Percentiles rank a stretch among this genome's conserved stretches.
Evolutionary conservation across 2,329 filamentous ascomycete species (phyloP).

Genomic region (Dactylonectria estremocensis): DNA sequence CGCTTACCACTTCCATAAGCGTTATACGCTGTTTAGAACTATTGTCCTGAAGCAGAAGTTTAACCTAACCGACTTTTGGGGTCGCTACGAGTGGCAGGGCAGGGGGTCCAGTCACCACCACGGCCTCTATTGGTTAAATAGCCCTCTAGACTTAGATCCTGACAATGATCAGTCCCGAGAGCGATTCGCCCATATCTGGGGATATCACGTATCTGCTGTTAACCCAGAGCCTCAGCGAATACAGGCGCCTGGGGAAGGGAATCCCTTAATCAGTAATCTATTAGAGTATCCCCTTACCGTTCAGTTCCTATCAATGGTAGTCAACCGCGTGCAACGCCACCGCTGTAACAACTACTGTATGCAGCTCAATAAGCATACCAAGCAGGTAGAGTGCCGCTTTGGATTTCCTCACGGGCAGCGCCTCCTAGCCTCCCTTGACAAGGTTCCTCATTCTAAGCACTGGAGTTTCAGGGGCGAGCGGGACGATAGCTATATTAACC

Average conservation of each 20-base stretch:
- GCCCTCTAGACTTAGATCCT: neutral
- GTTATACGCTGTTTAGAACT: constrained; percentile 13
- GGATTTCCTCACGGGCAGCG: no score
- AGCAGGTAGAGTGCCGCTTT: no score
- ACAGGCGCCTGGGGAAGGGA: neutral
- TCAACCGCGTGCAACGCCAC: neutral
- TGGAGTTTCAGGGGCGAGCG: no score
- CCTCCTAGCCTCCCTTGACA: no score
- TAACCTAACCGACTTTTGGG: neutral
- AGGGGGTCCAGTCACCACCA: neutral
- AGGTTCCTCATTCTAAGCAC: no score
- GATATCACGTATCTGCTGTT: neutral
- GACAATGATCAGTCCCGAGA: neutral
- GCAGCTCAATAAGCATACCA: no score
- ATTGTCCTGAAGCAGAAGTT: constrained; percentile 4
- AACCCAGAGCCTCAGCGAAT: neutral
- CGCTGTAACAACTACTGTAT: neutral
- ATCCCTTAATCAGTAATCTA: neutral
- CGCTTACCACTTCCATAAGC: constrained; percentile 15
- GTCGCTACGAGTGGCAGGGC: neutral
- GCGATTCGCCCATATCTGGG: neutral
- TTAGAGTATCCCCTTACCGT: neutral
- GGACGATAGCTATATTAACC: no score
- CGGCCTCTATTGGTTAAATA: neutral
- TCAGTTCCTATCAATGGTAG: neutral